A percentile compares a stretch with the other conserved stretches of the same genome.
Conservation (phyloP, 2,329 filamentous ascomycete species). For the Talaromyces rugulosus region DNA sequence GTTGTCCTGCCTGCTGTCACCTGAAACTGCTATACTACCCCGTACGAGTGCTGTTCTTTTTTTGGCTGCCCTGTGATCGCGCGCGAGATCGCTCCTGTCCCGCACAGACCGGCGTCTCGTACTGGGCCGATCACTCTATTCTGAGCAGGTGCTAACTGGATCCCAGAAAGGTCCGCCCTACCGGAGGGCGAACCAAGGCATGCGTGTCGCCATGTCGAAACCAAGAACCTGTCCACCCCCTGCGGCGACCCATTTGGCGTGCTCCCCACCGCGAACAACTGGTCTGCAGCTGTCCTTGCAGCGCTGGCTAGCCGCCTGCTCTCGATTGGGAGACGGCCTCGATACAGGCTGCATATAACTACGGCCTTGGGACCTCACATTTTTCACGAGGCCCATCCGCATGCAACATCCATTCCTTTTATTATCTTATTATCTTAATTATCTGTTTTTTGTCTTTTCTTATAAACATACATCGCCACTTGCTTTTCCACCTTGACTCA, state of each 20-base stretch:
- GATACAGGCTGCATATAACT: constrained; percentile 21
- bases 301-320: constrained; percentile 14
- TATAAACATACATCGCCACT: not conserved
- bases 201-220: not conserved
- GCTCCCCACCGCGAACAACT: constrained; percentile 18
- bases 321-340: constrained; percentile 10
- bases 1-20: not conserved
- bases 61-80: not conserved
- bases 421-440: not conserved
- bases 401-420: constrained; percentile 20
- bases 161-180: not conserved
- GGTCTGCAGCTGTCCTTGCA: constrained; percentile 17
- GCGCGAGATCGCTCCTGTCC: not conserved
- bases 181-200: constrained; percentile 3
- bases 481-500: not conserved
- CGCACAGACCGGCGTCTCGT: not conserved
- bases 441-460: not conserved
- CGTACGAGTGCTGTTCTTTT: not conserved
- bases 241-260: constrained; percentile 14
- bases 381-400: constrained; percentile 32
- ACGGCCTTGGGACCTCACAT: constrained; percentile 16
- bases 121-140: not conserved
- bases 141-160: too few species aligned
- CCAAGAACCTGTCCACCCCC: constrained; percentile 6
- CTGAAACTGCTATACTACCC: not conserved